Evolutionary conservation across 306 rosid species (phyloP).

Genomic region (Clitoria ternatea): DNA sequence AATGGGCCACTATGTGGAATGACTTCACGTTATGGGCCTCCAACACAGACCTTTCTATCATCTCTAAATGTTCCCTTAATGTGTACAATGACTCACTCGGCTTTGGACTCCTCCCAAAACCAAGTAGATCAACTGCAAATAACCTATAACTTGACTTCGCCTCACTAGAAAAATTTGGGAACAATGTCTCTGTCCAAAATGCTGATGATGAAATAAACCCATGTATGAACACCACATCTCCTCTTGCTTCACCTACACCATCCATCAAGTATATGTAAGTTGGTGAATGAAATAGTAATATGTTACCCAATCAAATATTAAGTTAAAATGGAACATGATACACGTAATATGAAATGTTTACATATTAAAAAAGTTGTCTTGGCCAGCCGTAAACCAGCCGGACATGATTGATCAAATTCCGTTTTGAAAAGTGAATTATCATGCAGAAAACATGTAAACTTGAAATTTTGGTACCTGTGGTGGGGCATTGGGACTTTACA

Average conservation of each 20-base stretch:
- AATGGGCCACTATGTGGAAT: conserved; percentile 94
- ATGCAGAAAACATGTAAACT: no score
- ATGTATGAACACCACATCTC: conserved; percentile 81
- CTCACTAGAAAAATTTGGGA: conserved; percentile 58
- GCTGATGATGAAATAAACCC: conserved; percentile 88
- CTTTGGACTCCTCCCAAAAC: conserved; percentile 93
- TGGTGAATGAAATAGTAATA: no score
- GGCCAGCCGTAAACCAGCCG: no score
- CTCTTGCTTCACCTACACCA: conserved; percentile 35
- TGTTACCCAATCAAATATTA: no score
- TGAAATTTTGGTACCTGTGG: conserved; percentile 37
- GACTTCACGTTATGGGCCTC: conserved; percentile 73
- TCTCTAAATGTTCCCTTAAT: conserved; percentile 73
- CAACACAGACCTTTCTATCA: conserved; percentile 69
- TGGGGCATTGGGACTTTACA: conserved; percentile 53
- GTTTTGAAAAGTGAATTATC: no score
- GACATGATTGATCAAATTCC: no score
- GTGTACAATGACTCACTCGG: conserved; percentile 84
- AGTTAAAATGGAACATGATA: no score
- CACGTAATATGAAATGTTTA: no score
- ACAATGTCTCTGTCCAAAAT: conserved; percentile 91
- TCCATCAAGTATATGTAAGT: no score
- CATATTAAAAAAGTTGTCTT: no score
- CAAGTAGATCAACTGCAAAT: conserved; percentile 88
- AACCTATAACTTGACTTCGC: conserved; percentile 54